Percentiles rank a stretch among this genome's conserved stretches.
phyloP scores from a whole-genome alignment of 495 filamentous ascomycete species.

The Corynascus novoguineensis region DNA sequence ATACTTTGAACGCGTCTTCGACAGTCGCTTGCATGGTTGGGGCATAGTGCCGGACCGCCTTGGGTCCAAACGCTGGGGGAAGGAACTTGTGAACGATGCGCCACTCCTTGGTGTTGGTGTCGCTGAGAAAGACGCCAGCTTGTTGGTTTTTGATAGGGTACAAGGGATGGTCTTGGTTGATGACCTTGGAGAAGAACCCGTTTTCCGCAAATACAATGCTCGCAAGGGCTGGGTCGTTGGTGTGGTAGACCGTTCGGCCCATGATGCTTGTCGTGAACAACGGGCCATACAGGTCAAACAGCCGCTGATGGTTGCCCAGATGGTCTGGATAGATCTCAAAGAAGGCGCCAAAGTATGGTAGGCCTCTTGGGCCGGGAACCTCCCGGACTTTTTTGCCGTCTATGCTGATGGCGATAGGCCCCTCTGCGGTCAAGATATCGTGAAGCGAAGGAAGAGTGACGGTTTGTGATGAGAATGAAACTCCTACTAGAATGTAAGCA shows the following conservation, averaged over 20 bases:
- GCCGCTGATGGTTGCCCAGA: slow-evolving; percentile 52
- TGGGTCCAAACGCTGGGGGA: slow-evolving; percentile 49
- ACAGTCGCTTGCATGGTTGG: slow-evolving; percentile 49
- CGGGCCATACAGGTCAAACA: slow-evolving; percentile 49
- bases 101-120: slow-evolving; percentile 48
- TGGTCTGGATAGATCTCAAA: slow-evolving; percentile 56
- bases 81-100: slow-evolving; percentile 50
- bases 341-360: slow-evolving; percentile 48
- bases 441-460: slow-evolving; percentile 15
- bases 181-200: slow-evolving; percentile 50
- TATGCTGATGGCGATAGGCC: slow-evolving; percentile 38
- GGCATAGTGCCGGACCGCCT: slow-evolving; percentile 52
- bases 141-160: slow-evolving; percentile 41
- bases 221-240: slow-evolving; percentile 45
- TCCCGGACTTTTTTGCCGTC: slow-evolving; percentile 42
- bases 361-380: slow-evolving; percentile 40
- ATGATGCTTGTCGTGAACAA: slow-evolving; percentile 52
- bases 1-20: slow-evolving; percentile 42
- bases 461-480: slow-evolving; percentile 13
- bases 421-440: slow-evolving; percentile 28
- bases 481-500: background rate
- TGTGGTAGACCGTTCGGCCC: slow-evolving; percentile 45
- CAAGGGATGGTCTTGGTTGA: slow-evolving; percentile 47
- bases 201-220: slow-evolving; percentile 40
- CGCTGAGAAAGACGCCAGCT: slow-evolving; percentile 48